Evolutionary conservation across 306 rosid genomes (phyloP).

Genomic region (Quercus agrifolia): DNA sequence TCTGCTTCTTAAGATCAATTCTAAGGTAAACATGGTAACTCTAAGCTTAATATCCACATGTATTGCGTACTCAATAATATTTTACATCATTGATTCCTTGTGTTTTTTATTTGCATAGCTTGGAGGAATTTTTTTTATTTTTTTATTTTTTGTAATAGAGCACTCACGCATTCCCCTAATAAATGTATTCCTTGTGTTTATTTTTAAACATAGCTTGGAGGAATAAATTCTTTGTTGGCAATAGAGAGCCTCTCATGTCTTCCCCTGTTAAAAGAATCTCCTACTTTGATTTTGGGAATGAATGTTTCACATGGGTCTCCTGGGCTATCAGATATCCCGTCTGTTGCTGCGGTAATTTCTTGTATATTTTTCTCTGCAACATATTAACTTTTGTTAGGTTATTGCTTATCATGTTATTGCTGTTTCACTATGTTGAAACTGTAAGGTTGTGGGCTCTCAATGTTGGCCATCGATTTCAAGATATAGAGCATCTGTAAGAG

Average conservation of each 20-base stretch:
- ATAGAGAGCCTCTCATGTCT: slow-evolving; percentile 61
- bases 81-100: not conserved
- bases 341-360: slow-evolving; percentile 72
- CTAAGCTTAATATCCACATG: not conserved
- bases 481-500: slow-evolving; percentile 80
- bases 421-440: slow-evolving; percentile 25
- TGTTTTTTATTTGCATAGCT: not conserved
- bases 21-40: slow-evolving; percentile 61
- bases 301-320: slow-evolving; percentile 85
- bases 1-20: slow-evolving; percentile 84
- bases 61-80: too few species aligned
- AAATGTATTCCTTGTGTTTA: too few species aligned
- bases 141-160: too few species aligned
- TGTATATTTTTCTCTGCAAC: not conserved
- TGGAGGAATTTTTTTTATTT: too few species aligned
- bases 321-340: slow-evolving; percentile 68
- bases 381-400: slow-evolving; percentile 10
- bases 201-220: slow-evolving; percentile 59
- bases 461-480: slow-evolving; percentile 83
- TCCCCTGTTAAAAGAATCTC: slow-evolving; percentile 67
- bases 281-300: slow-evolving; percentile 93
- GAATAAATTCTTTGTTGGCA: slow-evolving; percentile 79
- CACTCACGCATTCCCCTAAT: too few species aligned
- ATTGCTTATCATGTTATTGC: not conserved
- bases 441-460: slow-evolving; percentile 86